Conservation (phyloP, 371 early-diverging fungal genomes). For the Rhizopus stolonifer region DNA sequence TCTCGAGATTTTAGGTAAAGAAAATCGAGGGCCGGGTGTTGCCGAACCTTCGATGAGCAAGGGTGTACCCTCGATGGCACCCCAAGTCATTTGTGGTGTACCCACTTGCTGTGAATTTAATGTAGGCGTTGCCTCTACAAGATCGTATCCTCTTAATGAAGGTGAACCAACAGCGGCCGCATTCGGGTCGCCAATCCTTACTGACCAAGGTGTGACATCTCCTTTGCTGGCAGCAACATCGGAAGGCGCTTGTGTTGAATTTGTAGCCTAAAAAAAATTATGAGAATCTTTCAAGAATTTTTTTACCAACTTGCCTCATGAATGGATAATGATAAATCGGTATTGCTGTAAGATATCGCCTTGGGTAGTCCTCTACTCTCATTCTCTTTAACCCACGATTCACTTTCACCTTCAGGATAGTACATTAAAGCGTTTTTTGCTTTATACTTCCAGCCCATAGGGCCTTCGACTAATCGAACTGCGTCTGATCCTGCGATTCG, state of each 20-base stretch:
- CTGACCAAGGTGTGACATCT: conserved; percentile 30
- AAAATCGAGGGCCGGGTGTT: conserved; percentile 58
- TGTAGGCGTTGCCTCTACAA: conserved; percentile 72
- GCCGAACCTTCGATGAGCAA: conserved; percentile 49
- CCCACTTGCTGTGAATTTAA: conserved; percentile 54
- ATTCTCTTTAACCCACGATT: conserved; percentile 35
- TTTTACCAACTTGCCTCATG: background rate
- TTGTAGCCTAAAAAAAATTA: background rate
- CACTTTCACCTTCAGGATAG: conserved; percentile 49
- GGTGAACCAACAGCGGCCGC: conserved; percentile 19
- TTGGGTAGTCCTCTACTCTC: conserved; percentile 50
- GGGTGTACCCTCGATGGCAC: conserved; percentile 70
- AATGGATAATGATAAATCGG: conserved; percentile 38
- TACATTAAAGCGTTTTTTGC: conserved; percentile 70
- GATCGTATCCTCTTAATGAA: conserved; percentile 54
- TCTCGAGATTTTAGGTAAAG: conserved; percentile 62
- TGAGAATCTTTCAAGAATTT: background rate
- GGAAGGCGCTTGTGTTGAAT: conserved; percentile 13
- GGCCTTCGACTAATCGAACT: conserved; percentile 24
- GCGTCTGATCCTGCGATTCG: conserved; percentile 16
- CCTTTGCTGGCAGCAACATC: conserved; percentile 31
- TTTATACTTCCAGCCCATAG: conserved; percentile 60
- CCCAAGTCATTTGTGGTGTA: conserved; percentile 81
- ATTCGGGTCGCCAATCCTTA: conserved; percentile 9
- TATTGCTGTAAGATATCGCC: conserved; percentile 54